A percentile compares a stretch with the other conserved stretches of the same genome.
phyloP scores from a whole-genome alignment of 768 basidiomycete species.

The Lentinula lateritia region DNA sequence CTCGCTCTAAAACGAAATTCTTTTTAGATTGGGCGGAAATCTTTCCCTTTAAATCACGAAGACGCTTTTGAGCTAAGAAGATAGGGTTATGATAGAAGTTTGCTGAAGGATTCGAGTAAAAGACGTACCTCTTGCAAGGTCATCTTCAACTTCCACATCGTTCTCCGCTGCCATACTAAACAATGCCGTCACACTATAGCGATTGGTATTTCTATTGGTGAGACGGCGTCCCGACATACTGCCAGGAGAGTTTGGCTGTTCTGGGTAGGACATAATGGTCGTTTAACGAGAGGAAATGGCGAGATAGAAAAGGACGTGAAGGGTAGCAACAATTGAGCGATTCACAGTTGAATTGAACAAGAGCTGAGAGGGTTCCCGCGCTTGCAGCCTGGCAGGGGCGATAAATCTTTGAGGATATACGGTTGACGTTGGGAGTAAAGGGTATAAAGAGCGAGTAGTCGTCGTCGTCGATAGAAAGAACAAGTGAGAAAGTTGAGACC shows the following conservation, averaged over 20 bases:
- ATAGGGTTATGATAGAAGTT: conserved; percentile 6
- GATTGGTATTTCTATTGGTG: conserved; percentile 91
- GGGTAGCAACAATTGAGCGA: conserved; percentile 13
- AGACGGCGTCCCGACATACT: conserved; percentile 67
- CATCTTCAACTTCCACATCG: conserved; percentile 97
- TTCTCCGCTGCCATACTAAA: conserved; percentile 99
- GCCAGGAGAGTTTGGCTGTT: conserved; percentile 56
- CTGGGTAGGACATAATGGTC: conserved; percentile 56
- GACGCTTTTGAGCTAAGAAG: conserved; percentile 83
- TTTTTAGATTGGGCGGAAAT: conserved; percentile 99
- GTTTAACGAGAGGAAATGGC: conserved; percentile 23
- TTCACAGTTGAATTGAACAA: conserved; percentile 11
- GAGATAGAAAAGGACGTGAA: conserved; percentile 9
- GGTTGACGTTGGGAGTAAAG: conserved; percentile 17
- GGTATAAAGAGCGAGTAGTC: conserved; percentile 27
- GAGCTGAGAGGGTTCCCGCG: conserved; percentile 37
- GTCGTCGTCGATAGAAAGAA: conserved; percentile 8
- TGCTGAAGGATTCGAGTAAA: neutral
- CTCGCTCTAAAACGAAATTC: conserved; percentile 98
- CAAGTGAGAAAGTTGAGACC: neutral
- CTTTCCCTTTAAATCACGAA: conserved; percentile 92
- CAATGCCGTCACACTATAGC: conserved; percentile 92
- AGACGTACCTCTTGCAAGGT: conserved; percentile 76
- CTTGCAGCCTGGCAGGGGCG: conserved; percentile 24
- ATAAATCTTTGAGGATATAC: conserved; percentile 18